A percentile compares a stretch with the other conserved stretches of the same genome.
These are phyloP conservation scores for Mallotus nudiflorus DNA, from an alignment of 345 rosid genomes.

Conservation along the genomic window DNA sequence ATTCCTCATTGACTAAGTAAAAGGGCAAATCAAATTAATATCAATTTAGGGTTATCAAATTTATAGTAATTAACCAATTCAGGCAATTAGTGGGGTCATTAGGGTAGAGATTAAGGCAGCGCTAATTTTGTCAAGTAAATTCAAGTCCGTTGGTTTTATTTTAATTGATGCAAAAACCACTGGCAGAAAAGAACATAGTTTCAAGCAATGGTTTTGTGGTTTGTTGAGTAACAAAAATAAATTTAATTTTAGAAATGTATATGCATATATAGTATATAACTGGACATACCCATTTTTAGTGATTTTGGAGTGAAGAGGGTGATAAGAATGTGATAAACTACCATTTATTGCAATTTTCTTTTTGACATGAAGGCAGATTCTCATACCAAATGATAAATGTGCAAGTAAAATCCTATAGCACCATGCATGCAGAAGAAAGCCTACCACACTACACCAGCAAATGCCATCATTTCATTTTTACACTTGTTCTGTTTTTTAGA, in stretches of 20 bases:
- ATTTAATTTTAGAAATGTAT: not conserved
- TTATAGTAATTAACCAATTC: not conserved
- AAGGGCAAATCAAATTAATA: too few species aligned
- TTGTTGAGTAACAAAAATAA: not conserved
- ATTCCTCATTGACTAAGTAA: not conserved
- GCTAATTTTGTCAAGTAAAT: not conserved
- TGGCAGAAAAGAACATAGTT: slow-evolving; percentile 17
- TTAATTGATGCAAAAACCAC: slow-evolving; percentile 1
- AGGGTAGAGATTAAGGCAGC: not conserved
- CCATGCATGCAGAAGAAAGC: not conserved
- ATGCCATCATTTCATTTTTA: slow-evolving; percentile 4
- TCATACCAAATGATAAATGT: not conserved
- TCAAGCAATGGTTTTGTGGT: slow-evolving; percentile 2
- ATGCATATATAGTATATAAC: not conserved
- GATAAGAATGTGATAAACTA: not conserved
- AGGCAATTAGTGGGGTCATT: not conserved
- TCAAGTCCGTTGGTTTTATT: not conserved
- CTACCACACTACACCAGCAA: not conserved
- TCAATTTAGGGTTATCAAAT: not conserved
- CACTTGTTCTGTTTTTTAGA: not conserved
- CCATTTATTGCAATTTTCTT: slow-evolving; percentile 5
- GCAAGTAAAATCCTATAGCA: slow-evolving; percentile 1
- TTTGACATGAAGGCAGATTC: not conserved
- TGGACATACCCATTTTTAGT: not conserved
- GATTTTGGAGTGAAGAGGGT: not conserved